A percentile compares a stretch with the other conserved stretches of the same genome.
These are phyloP conservation scores for Lenwebbia sp. DNA, from an alignment of 345 rosid species.

Conservation along the genomic window DNA sequence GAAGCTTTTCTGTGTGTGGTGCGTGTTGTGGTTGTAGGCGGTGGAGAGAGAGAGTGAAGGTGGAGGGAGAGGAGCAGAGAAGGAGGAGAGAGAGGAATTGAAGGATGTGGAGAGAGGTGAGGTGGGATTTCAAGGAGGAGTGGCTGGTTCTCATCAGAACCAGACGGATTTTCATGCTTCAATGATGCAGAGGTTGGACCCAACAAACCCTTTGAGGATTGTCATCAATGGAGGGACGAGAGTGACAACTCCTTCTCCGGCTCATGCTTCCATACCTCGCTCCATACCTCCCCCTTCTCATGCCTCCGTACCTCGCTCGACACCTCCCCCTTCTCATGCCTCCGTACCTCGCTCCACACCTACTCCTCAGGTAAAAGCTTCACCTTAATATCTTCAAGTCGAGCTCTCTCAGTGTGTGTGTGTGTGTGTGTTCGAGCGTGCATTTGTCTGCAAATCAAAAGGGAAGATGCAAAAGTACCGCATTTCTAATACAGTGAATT, in stretches of 20 bases:
- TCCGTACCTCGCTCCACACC: conserved; percentile 71
- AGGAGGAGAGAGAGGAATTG: conserved; percentile 7
- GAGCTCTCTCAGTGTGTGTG: not conserved
- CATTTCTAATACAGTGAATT: not conserved
- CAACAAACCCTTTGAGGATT: conserved; percentile 75
- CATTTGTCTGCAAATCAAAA: not conserved
- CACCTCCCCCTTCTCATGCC: conserved; percentile 21
- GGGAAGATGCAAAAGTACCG: not conserved
- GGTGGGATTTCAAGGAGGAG: conserved; percentile 15
- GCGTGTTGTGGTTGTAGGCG: not conserved
- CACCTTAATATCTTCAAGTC: not conserved
- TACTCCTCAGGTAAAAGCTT: conserved; percentile 55
- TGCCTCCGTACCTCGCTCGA: conserved; percentile 51
- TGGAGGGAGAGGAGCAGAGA: conserved; percentile 3
- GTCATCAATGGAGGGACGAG: conserved; percentile 40
- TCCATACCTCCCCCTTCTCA: conserved; percentile 3
- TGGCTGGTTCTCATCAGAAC: not conserved
- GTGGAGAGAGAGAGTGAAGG: conserved; percentile 29
- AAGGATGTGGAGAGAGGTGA: conserved; percentile 46
- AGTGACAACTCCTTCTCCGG: conserved; percentile 20
- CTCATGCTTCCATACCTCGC: conserved; percentile 17
- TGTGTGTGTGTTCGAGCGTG: not conserved
- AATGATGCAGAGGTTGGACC: conserved; percentile 63
- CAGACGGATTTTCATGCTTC: conserved; percentile 21
- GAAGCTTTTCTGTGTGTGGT: not conserved